Evolutionary conservation across 2,329 filamentous ascomycete genomes (phyloP).

Genomic region (Endothia cerciana): DNA sequence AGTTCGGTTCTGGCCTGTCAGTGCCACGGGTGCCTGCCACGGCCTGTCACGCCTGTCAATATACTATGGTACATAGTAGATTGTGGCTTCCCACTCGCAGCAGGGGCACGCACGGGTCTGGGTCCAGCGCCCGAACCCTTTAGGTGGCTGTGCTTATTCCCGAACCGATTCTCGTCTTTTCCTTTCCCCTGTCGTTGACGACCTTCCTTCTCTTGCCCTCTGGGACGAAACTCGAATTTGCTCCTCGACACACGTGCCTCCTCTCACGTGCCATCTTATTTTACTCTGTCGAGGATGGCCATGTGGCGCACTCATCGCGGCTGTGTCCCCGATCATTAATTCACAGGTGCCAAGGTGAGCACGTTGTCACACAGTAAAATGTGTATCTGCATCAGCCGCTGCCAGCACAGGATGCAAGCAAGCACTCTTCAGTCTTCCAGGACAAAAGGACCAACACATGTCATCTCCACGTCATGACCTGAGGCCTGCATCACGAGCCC

Average conservation of each 20-base stretch:
- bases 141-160: constrained; percentile 1
- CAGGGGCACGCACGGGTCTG: neutral
- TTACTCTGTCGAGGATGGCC: too few species aligned
- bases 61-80: too few species aligned
- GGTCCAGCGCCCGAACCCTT: neutral
- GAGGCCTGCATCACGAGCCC: neutral
- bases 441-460: neutral
- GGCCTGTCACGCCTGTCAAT: too few species aligned
- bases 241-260: neutral
- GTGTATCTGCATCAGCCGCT: neutral
- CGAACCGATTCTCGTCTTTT: neutral
- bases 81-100: neutral
- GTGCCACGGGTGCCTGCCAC: neutral
- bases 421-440: neutral
- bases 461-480: neutral
- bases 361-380: too few species aligned
- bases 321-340: neutral
- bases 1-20: neutral
- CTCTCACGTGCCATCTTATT: neutral
- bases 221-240: too few species aligned
- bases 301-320: too few species aligned
- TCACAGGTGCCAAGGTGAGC: neutral
- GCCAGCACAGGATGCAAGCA: neutral
- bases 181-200: neutral
- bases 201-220: neutral